These are phyloP conservation scores for Piper longum DNA, from an alignment of 164 flowering plant genomes.

Conservation along the genomic window DNA sequence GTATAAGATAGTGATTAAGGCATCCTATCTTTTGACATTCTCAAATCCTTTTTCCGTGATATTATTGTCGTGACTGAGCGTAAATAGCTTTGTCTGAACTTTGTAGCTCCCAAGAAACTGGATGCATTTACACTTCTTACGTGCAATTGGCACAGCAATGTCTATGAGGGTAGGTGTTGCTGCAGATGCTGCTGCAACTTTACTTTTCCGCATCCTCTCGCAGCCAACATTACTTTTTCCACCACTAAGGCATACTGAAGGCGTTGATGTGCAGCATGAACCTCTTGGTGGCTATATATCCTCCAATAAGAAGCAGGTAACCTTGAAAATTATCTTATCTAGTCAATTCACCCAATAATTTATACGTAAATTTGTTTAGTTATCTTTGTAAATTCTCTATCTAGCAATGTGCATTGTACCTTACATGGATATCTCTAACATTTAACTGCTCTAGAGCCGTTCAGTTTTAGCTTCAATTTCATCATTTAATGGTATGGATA, in stretches of 20 bases:
- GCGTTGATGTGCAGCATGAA: conserved; percentile 52
- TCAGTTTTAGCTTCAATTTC: no score
- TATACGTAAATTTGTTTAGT: no score
- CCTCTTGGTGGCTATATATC: conserved; percentile 42
- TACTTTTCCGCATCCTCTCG: conserved; percentile 14
- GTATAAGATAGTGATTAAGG: no score
- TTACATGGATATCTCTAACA: no score
- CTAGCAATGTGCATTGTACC: no score
- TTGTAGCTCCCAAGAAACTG: conserved; percentile 87
- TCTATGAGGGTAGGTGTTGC: conserved; percentile 95
- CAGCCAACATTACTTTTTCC: conserved; percentile 96
- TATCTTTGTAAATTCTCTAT: no score
- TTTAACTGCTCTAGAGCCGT: no score
- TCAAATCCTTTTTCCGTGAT: no score
- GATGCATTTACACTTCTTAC: conserved; percentile 22
- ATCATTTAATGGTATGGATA: no score
- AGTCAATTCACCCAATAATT: no score
- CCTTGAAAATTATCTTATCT: neutral
- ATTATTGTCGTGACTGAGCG: no score
- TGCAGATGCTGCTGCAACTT: conserved; percentile 25
- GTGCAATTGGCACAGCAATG: conserved; percentile 95
- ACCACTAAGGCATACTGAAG: conserved; percentile 29
- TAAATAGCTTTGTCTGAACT: conserved; percentile 1
- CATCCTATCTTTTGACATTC: no score
- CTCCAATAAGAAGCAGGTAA: conserved; percentile 58